A percentile compares a stretch with the other conserved stretches of the same genome.
These are phyloP conservation scores for Endothia cerciana DNA, from an alignment of 2,329 filamentous ascomycete species.

Conservation along the genomic window DNA sequence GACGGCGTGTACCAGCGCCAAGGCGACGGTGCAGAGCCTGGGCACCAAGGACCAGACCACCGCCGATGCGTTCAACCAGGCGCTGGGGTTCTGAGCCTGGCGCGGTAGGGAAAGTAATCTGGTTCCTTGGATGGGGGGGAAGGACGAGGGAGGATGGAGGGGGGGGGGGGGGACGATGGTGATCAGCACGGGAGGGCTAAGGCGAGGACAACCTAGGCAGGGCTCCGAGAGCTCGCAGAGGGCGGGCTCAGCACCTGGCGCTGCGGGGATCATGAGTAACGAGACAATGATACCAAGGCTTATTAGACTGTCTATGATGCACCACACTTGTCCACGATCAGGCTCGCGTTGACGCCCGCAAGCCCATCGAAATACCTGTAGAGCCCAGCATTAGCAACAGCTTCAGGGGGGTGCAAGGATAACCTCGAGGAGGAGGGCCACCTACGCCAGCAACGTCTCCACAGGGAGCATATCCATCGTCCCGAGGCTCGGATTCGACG, in stretches of 20 bases:
- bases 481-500: constrained; percentile 68
- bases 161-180: background rate
- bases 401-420: rapidly evolving
- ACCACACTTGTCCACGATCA: constrained; percentile 38
- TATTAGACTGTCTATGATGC: constrained; percentile 7
- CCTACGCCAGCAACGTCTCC: constrained; percentile 56
- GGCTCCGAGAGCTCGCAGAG: constrained; percentile 2
- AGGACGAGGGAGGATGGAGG: background rate
- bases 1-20: constrained; percentile 49
- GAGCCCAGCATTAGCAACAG: constrained; percentile 8
- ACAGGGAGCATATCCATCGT: constrained; percentile 70
- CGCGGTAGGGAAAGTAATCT: no score
- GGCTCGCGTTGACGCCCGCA: constrained; percentile 56
- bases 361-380: constrained; percentile 68
- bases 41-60: constrained; percentile 53
- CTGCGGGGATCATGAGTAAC: background rate
- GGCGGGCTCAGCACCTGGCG: background rate
- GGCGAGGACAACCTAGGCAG: background rate
- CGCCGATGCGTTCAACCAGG: constrained; percentile 52
- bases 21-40: constrained; percentile 53
- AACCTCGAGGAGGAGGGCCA: background rate
- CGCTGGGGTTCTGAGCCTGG: constrained; percentile 43
- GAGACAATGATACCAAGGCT: background rate
- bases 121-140: no score
- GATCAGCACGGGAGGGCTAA: background rate